Evolutionary conservation across 208 protist genomes (phyloP), one percentile per base, ranked within the genome.

Genomic region (Trypanosoma mega): DNA sequence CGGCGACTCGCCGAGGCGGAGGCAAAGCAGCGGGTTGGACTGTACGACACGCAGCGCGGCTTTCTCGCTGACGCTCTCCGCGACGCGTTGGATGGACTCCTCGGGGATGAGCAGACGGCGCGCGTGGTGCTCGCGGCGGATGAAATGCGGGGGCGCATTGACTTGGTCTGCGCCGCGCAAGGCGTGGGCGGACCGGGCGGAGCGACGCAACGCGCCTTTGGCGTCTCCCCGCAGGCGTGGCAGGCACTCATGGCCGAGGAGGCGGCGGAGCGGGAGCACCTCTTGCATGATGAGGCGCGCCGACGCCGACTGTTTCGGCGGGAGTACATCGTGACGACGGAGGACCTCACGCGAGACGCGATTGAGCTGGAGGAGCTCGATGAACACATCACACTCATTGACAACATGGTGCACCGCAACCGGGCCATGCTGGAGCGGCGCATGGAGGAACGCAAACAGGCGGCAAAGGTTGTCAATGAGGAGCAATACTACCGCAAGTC

Each of bases 401-500:
- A 87, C 41, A 45, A 33, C n/a, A 67, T 85, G 61, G 41, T 90
- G 65, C 47, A 69, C 24, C 50, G 65, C 29, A 82, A 80, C 44
- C 82, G 86, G 23, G 65, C 66, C 23, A 63, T 80, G 53, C 70
- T 85, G 8, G 81, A 85, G 69, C 77, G 78, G 11, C 87, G 76
- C 49, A 62, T 85, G 23, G 71, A 66, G 54, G 78, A 82, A 24
- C 80, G 74, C 14, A 72, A 88, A 63, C 50, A 82, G 46, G 26
- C 78, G 2, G 6, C 65, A 9, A 74, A 64, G 12, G 55, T 83
- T 4, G 2, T 74, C 16, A 76, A 70, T 43, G 81, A 89, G 55
- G 82, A 90, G 63, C 73, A 90, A 47, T 90, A 83, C 61, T 89
- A 89, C 49, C 82, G 80, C 34, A 74, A 73, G 44, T 72, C 66